phyloP scores from a whole-genome alignment of 2,329 filamentous ascomycete species.

The Passalora sequoiae region DNA sequence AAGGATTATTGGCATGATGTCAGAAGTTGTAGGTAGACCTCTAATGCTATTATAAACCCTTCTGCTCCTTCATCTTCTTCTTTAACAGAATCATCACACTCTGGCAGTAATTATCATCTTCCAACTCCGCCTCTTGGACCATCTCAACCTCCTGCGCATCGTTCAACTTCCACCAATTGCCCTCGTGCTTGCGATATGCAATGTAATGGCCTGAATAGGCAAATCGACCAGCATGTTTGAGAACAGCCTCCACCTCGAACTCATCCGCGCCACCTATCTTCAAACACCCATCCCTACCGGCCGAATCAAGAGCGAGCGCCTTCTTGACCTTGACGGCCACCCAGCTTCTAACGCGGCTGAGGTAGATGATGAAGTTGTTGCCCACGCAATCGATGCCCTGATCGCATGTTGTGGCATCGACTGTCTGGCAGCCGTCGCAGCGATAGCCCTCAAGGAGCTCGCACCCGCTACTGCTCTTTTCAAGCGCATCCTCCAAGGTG shows the following conservation, averaged over 20 bases:
- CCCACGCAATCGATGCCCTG: not conserved
- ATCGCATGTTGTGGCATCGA: not conserved
- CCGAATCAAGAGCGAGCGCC: not conserved
- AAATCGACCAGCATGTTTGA: not conserved
- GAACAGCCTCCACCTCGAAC: not conserved
- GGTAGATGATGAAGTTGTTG: not conserved
- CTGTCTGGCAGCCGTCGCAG: not conserved
- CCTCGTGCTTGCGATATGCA: not conserved
- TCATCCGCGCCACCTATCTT: not conserved
- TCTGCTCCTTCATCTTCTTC: not conserved
- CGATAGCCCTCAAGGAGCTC: not conserved
- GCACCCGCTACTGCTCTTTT: not conserved
- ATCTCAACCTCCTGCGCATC: not conserved
- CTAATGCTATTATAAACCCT: not conserved
- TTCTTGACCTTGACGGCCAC: not conserved
- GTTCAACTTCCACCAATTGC: not conserved
- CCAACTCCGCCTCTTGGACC: not conserved
- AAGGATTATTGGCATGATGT: too few relatives aligned
- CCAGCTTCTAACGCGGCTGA: not conserved
- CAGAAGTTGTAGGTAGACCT: too few relatives aligned
- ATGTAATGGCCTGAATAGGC: not conserved
- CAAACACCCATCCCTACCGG: not conserved
- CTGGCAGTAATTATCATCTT: not conserved
- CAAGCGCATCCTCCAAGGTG: not conserved
- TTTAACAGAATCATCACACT: not conserved